A percentile compares a stretch with the other conserved stretches of the same genome.
phyloP scores from a whole-genome alignment of 768 basidiomycete genomes.

The Tricholomella constricta region DNA sequence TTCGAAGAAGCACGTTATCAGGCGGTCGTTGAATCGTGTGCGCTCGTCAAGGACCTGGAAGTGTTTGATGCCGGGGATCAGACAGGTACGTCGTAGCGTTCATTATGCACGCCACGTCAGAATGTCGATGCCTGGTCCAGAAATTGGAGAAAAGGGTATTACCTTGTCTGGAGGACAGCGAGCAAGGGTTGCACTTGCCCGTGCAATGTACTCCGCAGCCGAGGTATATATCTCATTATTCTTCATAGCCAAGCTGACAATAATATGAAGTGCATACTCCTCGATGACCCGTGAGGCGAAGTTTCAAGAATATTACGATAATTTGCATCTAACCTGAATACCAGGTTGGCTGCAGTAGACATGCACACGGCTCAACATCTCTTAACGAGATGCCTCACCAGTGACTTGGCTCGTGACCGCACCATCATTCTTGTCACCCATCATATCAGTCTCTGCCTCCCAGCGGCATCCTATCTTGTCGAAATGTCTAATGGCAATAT shows the following conservation, averaged over 20 bases:
- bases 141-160: constrained; percentile 83
- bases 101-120: neutral
- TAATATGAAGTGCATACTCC: constrained; percentile 48
- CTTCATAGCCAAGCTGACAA: neutral
- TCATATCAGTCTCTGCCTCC: constrained; percentile 72
- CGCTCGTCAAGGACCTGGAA: constrained; percentile 67
- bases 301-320: constrained; percentile 8
- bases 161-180: constrained; percentile 75
- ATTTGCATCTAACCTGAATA: neutral
- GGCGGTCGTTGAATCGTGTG: constrained; percentile 72
- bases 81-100: constrained; percentile 49
- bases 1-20: constrained; percentile 67
- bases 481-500: constrained; percentile 56
- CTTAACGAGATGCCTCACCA: constrained; percentile 61
- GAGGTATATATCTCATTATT: constrained; percentile 34
- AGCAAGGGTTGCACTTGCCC: constrained; percentile 74
- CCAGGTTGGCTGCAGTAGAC: constrained; percentile 68
- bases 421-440: constrained; percentile 87
- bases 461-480: constrained; percentile 67
- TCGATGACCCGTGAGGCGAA: constrained; percentile 68
- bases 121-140: constrained; percentile 27
- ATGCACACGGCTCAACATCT: constrained; percentile 78
- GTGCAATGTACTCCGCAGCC: constrained; percentile 77
- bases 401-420: constrained; percentile 59
- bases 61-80: constrained; percentile 77